These are phyloP conservation scores for Fonsecaea pugnacius DNA, from an alignment of 2,329 filamentous ascomycete species.

Conservation along the genomic window DNA sequence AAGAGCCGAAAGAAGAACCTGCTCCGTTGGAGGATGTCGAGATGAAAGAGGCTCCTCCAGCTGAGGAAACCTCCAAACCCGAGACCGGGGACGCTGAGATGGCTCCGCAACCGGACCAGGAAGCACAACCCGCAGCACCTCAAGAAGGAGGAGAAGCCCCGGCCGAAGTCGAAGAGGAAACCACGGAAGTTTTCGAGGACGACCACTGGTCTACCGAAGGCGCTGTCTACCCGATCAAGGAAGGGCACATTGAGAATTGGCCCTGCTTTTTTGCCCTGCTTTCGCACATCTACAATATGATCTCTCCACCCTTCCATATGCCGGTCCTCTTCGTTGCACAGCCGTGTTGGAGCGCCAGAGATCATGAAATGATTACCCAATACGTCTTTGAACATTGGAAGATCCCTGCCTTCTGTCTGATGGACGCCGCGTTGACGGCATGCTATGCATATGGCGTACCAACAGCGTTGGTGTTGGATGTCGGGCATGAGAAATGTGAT, in stretches of 20 bases:
- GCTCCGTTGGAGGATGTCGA: constrained; percentile 44
- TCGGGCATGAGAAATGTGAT: constrained; percentile 90
- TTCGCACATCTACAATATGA: constrained; percentile 84
- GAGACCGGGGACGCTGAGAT: constrained; percentile 16
- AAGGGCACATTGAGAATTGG: constrained; percentile 87
- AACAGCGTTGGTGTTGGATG: constrained; percentile 84
- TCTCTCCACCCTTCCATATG: constrained; percentile 91
- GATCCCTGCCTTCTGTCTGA: constrained; percentile 85
- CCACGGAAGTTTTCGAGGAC: constrained; percentile 74
- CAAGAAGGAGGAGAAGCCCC: constrained; percentile 9
- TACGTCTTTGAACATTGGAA: constrained; percentile 98
- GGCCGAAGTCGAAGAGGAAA: constrained; percentile 46
- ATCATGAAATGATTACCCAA: constrained; percentile 84
- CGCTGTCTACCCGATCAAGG: constrained; percentile 81
- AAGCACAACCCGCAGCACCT: neutral
- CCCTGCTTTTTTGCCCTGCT: constrained; percentile 90
- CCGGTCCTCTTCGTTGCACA: constrained; percentile 89
- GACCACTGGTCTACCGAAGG: constrained; percentile 85
- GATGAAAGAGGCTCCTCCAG: constrained; percentile 50
- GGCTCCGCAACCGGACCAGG: constrained; percentile 12
- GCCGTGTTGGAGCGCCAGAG: constrained; percentile 85
- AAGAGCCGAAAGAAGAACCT: constrained; percentile 46
- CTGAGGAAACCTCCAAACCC: constrained; percentile 34
- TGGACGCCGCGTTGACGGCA: constrained; percentile 85
- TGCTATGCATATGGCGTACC: constrained; percentile 79